phyloP scores from a whole-genome alignment of 495 filamentous ascomycete species.

The Cetradonia linearis region DNA sequence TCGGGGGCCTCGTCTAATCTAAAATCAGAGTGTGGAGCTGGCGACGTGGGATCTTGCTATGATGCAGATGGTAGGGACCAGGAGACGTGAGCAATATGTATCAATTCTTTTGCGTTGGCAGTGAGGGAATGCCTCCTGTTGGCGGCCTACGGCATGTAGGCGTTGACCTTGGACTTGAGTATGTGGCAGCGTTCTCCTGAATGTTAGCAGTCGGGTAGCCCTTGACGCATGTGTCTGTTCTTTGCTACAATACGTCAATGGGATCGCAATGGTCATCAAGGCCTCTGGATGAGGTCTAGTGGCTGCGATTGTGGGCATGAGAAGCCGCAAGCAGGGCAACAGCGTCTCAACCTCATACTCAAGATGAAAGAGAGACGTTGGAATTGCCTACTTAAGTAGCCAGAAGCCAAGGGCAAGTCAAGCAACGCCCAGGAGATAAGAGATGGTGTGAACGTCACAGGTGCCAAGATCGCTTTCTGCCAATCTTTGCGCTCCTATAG shows the following conservation, averaged over 20 bases:
- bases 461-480: background rate
- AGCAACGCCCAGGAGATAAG: background rate
- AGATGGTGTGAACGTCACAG: background rate
- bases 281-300: background rate
- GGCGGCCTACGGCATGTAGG: too few species aligned
- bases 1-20: background rate
- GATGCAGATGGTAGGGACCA: background rate
- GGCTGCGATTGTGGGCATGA: background rate
- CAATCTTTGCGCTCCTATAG: slow-evolving; percentile 10
- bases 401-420: background rate
- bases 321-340: background rate
- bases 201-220: background rate
- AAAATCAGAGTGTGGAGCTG: background rate
- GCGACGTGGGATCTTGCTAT: background rate
- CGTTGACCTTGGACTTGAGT: background rate
- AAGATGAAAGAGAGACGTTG: background rate
- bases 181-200: background rate
- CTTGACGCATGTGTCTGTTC: background rate
- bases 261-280: background rate
- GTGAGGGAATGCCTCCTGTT: background rate
- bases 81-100: background rate
- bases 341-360: background rate
- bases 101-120: background rate
- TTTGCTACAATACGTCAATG: background rate
- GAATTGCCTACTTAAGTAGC: slow-evolving; percentile 5